These are phyloP conservation scores for Piper longum DNA, from an alignment of 164 flowering plant species.

Conservation along the genomic window DNA sequence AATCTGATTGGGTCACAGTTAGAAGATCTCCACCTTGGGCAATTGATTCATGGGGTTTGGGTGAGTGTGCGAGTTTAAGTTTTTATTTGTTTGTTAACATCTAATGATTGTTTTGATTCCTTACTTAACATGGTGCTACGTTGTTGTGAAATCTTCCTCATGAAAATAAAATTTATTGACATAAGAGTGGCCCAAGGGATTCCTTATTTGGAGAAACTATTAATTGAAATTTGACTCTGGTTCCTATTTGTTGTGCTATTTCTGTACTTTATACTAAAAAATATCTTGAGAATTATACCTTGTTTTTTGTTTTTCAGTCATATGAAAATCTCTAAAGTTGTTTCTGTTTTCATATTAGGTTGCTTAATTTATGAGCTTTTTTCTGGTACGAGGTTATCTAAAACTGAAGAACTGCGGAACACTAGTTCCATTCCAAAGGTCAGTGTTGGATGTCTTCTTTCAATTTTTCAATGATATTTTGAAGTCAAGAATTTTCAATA, in stretches of 20 bases:
- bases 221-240: background rate
- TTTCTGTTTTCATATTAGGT: conserved; percentile 26
- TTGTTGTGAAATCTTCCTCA: background rate
- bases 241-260: background rate
- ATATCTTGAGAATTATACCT: background rate
- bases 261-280: no score
- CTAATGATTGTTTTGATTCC: background rate
- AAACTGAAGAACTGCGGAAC: conserved; percentile 80
- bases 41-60: conserved; percentile 98
- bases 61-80: conserved; percentile 26
- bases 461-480: no score
- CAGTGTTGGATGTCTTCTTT: background rate
- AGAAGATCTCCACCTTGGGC: conserved; percentile 96
- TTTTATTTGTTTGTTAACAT: background rate
- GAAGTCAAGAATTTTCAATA: no score
- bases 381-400: conserved; percentile 61
- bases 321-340: background rate
- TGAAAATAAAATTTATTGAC: background rate
- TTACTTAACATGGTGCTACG: background rate
- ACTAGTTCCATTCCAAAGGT: conserved; percentile 86
- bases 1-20: conserved; percentile 78
- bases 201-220: background rate
- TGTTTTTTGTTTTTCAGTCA: background rate
- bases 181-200: background rate
- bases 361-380: conserved; percentile 93